Percentiles rank a stretch among this genome's conserved stretches.
Conservation (phyloP, 129 eudicot species). For the carrot (Daucus carota) region DNA sequence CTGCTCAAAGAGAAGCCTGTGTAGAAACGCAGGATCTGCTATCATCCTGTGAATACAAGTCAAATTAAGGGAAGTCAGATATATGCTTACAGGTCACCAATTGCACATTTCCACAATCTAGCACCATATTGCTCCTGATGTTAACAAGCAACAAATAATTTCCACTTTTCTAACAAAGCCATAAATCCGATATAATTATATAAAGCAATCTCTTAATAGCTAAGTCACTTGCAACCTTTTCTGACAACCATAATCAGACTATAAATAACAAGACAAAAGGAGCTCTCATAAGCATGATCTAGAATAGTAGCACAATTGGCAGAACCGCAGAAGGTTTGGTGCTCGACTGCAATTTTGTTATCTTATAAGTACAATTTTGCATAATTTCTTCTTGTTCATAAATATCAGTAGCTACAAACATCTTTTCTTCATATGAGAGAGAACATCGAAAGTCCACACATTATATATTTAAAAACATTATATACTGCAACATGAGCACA, state of each 20-base stretch:
- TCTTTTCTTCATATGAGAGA: background rate
- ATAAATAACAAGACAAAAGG: background rate
- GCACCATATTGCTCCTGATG: background rate
- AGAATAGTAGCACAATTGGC: background rate
- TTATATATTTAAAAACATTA: too few species aligned
- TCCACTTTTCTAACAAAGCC: background rate
- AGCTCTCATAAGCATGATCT: background rate
- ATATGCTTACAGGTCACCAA: background rate
- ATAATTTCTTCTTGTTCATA: background rate
- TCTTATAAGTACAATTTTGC: background rate
- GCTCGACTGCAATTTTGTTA: background rate
- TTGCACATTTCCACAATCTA: background rate
- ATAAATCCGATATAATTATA: background rate
- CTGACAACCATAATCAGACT: background rate
- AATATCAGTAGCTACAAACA: background rate
- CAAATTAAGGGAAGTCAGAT: conserved; percentile 4
- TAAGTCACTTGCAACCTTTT: background rate
- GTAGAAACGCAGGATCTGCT: conserved; percentile 90
- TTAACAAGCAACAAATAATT: background rate
- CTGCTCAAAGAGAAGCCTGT: conserved; percentile 78
- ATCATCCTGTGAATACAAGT: conserved; percentile 62
- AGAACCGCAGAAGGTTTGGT: background rate
- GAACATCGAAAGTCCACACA: background rate
- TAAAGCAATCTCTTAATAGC: background rate
- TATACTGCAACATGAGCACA: background rate